phyloP scores from a whole-genome alignment of 139 green algal genomes.

The Chloropicon primus region DNA sequence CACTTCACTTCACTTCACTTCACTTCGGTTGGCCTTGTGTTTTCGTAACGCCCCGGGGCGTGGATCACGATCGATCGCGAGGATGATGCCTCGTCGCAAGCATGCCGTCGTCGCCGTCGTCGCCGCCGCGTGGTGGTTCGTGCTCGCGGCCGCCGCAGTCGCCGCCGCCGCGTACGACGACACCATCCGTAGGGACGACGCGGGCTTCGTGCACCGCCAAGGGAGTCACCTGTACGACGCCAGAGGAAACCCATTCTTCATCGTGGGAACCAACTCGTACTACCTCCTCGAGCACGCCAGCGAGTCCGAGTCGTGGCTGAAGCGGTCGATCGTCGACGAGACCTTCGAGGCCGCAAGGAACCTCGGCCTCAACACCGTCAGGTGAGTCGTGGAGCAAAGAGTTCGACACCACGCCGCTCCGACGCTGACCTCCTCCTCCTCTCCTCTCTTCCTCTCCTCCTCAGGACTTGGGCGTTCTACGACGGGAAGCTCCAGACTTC shows the following conservation, averaged over 20 bases:
- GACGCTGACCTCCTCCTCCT: too few relatives aligned
- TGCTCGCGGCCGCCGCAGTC: neutral
- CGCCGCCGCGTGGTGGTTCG: neutral
- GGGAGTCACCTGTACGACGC: neutral
- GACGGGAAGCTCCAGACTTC: neutral
- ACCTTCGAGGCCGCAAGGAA: neutral
- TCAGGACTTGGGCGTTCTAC: conserved; percentile 17
- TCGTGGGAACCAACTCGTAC: conserved; percentile 53
- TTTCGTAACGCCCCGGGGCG: too few relatives aligned
- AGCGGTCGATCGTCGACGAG: neutral
- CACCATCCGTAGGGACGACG: neutral
- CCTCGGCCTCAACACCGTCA: conserved; percentile 10
- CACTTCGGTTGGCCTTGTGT: too few relatives aligned
- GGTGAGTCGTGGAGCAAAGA: conserved; percentile 37
- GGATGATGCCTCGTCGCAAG: too few relatives aligned
- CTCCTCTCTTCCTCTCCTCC: too few relatives aligned
- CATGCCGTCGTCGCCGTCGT: neutral
- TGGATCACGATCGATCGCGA: too few relatives aligned
- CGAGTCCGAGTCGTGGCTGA: neutral
- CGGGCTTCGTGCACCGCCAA: neutral
- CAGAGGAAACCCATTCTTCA: conserved; percentile 19
- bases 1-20: too few relatives aligned
- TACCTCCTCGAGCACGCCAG: conserved; percentile 31
- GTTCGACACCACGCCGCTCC: conserved; percentile 54
- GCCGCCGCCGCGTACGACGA: neutral